Conservation (phyloP, 2,329 filamentous ascomycete genomes). For the Neurospora sp. region DNA sequence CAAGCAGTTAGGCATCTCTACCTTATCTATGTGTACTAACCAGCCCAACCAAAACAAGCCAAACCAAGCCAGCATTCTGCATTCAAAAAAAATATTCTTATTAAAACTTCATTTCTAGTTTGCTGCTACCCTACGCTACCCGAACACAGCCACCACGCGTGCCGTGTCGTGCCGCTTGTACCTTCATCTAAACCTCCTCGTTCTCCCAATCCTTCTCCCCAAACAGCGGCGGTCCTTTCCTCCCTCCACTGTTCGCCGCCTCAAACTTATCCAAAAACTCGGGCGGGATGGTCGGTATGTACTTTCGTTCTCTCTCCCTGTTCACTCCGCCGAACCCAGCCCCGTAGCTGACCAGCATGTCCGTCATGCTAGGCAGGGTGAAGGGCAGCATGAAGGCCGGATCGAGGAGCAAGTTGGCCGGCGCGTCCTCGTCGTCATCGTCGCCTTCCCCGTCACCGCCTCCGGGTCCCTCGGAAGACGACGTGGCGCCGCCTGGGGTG, state of each 20-base stretch:
- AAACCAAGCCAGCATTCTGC: neutral
- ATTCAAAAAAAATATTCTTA: neutral
- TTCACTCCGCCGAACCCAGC: conserved; percentile 91
- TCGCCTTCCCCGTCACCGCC: conserved; percentile 25
- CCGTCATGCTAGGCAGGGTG: conserved; percentile 86
- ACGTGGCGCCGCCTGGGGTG: conserved; percentile 24
- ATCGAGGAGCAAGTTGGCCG: conserved; percentile 71
- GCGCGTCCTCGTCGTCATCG: conserved; percentile 59
- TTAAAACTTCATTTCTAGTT: neutral
- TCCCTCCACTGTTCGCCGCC: conserved; percentile 28
- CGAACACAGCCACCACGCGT: neutral
- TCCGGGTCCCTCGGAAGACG: conserved; percentile 14
- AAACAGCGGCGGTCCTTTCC: conserved; percentile 40
- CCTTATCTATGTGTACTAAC: neutral
- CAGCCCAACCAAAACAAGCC: neutral
- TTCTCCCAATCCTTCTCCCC: conserved; percentile 58
- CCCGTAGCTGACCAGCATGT: conserved; percentile 94
- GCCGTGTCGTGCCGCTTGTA: conserved; percentile 14
- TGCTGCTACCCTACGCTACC: neutral
- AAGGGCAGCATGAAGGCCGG: conserved; percentile 91
- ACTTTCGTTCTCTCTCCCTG: conserved; percentile 83
- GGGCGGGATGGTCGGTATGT: conserved; percentile 87
- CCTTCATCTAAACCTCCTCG: conserved; percentile 40
- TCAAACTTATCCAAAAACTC: conserved; percentile 90
- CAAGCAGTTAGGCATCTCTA: neutral